Evolutionary conservation across 768 basidiomycete species (phyloP).

Genomic region (Lentinula edodes): DNA sequence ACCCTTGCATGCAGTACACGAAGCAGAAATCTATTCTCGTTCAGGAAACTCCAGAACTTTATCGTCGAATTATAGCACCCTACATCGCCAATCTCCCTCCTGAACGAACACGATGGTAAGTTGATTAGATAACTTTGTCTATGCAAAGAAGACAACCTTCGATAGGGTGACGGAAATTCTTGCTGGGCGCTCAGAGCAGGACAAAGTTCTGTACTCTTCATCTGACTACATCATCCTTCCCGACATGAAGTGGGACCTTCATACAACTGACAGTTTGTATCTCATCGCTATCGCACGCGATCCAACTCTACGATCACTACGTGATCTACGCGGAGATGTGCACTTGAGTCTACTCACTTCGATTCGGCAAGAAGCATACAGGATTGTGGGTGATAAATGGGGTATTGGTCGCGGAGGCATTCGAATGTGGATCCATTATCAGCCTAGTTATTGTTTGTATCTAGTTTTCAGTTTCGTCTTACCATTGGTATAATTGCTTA

Average conservation of each 20-base stretch:
- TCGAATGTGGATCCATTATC: constrained; percentile 88
- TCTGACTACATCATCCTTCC: constrained; percentile 76
- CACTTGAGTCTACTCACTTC: constrained; percentile 66
- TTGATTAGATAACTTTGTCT: not conserved
- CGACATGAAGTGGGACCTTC: constrained; percentile 96
- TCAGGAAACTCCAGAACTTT: constrained; percentile 77
- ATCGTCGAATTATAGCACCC: constrained; percentile 63
- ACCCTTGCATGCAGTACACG: constrained; percentile 51
- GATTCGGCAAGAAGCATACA: constrained; percentile 53
- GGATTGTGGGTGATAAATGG: constrained; percentile 58
- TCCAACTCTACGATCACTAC: constrained; percentile 57
- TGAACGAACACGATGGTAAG: constrained; percentile 77
- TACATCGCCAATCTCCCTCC: constrained; percentile 75
- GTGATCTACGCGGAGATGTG: constrained; percentile 50
- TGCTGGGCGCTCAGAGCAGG: constrained; percentile 65
- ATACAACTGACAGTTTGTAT: constrained; percentile 72
- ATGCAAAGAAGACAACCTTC: not conserved
- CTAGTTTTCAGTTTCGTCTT: not conserved
- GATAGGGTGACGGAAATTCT: constrained; percentile 84
- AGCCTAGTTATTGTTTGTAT: constrained; percentile 87
- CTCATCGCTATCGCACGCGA: constrained; percentile 74
- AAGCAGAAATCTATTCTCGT: constrained; percentile 69
- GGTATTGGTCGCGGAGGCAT: constrained; percentile 56
- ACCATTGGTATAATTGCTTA: not conserved
- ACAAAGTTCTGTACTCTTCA: constrained; percentile 63